These are phyloP conservation scores for Begonia peltatifolia DNA, from an alignment of 306 rosid genomes.

Conservation along the genomic window DNA sequence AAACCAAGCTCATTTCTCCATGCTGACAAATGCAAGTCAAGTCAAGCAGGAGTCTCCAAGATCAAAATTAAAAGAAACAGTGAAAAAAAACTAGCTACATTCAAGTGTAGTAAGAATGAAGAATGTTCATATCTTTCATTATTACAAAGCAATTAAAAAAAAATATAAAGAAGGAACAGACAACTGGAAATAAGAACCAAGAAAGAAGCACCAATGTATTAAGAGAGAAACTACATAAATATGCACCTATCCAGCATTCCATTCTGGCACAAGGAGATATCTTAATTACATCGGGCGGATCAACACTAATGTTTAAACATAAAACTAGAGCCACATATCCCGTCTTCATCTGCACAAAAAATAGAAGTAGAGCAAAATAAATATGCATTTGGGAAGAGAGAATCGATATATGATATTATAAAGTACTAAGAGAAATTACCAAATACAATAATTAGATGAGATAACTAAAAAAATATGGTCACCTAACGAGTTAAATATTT, in stretches of 20 bases:
- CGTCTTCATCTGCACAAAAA: constrained; percentile 87
- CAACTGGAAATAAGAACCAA: constrained; percentile 6
- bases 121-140: not conserved
- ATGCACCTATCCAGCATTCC: constrained; percentile 99
- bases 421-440: too few species aligned
- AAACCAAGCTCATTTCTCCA: too few species aligned
- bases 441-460: too few species aligned
- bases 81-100: not conserved
- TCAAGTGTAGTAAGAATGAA: not conserved
- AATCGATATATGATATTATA: too few species aligned
- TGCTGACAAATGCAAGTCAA: too few species aligned
- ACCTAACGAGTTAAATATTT: too few species aligned
- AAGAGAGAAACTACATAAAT: constrained; percentile 16
- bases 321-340: constrained; percentile 97
- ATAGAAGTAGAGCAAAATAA: constrained; percentile 26
- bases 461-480: too few species aligned
- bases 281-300: constrained; percentile 97
- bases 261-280: constrained; percentile 98
- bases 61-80: too few species aligned
- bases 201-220: constrained; percentile 7
- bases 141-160: not conserved
- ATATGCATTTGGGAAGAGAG: too few species aligned
- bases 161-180: not conserved
- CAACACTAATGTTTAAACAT: constrained; percentile 93
- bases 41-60: too few species aligned